Base-by-base conservation (phyloP, 1,284 basidiomycete genomes). In the Veloboletus limbatus region DNA sequence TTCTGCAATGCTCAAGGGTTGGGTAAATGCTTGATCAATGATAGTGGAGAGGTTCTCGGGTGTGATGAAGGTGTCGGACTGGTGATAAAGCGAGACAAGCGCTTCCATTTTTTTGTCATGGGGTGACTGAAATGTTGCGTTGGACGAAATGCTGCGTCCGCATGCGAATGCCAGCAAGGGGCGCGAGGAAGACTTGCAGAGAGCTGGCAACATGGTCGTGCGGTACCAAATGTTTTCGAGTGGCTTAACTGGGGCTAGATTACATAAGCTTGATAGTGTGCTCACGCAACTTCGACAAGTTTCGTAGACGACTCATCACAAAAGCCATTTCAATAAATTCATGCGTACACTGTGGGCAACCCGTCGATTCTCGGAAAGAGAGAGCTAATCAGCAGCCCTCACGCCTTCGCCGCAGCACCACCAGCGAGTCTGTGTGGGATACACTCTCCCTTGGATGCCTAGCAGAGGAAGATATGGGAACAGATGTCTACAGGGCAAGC, bases 41-140 rank as follows among this genome's bases (percentile, higher is more conserved):
- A 68, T 70, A n/a, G 71, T 52, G 18, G 75, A 73, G 31, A 88
- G 76, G 56, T 76, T 86, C 51, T 85, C 80, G n/a, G 71, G 71
- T 8, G 85, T 85, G 51, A 88, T 75, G 69, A 84, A 87, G 4
- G 68, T 68, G 43, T 77, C 75, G 35, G 80, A 67, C 65, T 85
- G 76, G 70, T 88, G 85, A 69, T 88, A 88, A 38, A 88, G 74
- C 8, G 78, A 74, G 48, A 87, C 75, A 53, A 88, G 79, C 6
- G 83, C 80, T 50, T 83, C 82, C 69, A 87, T 71, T 66, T 82
- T 86, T 26, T 75, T 70, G n/a, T 75, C 53, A 35, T 54, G 47
- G 14, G 52, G 42, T 5, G 52, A 51, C 32, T 54, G 53, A n/a
- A 22, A 6, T 14, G 36, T 53, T 31, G 50, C 43, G 26, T 42